phyloP scores from a whole-genome alignment of 2,329 filamentous ascomycete genomes.

The Pyrenophora tritici-repentis region DNA sequence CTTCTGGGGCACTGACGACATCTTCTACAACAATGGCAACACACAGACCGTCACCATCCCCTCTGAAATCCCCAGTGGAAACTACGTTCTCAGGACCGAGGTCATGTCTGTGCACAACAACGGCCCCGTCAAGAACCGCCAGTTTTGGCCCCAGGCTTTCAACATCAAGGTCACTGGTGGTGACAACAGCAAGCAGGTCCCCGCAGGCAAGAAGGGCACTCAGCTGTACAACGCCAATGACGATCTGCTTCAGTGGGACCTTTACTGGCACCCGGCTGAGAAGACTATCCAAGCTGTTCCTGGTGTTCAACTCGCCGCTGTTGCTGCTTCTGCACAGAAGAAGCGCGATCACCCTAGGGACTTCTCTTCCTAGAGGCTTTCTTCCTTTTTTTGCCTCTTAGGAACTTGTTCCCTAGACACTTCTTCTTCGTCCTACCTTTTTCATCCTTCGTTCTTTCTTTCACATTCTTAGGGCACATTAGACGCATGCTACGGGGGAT shows the following conservation, averaged over 20 bases:
- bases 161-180: conserved; percentile 43
- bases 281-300: conserved; percentile 29
- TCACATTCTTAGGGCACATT: neutral
- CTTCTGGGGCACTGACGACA: conserved; percentile 41
- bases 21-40: conserved; percentile 44
- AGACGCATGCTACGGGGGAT: neutral
- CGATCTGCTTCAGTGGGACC: conserved; percentile 33
- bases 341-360: conserved; percentile 33
- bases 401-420: too few relatives aligned
- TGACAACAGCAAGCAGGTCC: conserved; percentile 29
- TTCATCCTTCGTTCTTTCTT: too few relatives aligned
- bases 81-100: conserved; percentile 45
- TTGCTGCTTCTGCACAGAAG: conserved; percentile 14
- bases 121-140: conserved; percentile 36
- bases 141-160: conserved; percentile 46
- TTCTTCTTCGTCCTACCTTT: too few relatives aligned
- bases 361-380: conserved; percentile 28
- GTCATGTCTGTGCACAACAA: conserved; percentile 45
- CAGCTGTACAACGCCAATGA: conserved; percentile 37
- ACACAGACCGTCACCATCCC: conserved; percentile 41
- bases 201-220: conserved; percentile 37
- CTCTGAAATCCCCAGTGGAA: conserved; percentile 37
- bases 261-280: conserved; percentile 38
- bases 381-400: too few relatives aligned
- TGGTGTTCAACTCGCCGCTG: conserved; percentile 29